Percentiles rank a stretch among this genome's conserved stretches.
Evolutionary conservation across 768 basidiomycete species (phyloP).

Genomic region (Tremella yokohamensis): DNA sequence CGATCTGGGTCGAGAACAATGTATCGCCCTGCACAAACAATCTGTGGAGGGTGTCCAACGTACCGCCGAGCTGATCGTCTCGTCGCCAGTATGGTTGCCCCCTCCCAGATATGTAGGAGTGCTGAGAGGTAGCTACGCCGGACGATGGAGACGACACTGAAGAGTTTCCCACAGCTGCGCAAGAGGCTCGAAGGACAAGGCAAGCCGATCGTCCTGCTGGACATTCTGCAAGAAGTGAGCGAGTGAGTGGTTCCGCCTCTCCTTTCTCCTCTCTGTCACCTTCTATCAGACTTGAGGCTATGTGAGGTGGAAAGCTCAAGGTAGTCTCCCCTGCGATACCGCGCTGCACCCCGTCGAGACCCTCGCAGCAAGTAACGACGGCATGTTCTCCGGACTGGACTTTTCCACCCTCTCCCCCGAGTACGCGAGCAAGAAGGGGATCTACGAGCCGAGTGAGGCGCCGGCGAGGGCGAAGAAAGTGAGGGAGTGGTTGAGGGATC

Average conservation of each 20-base stretch:
- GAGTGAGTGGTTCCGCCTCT: constrained; percentile 15
- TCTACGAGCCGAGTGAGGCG: constrained; percentile 26
- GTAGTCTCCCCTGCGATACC: constrained; percentile 34
- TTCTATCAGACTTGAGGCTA: no score
- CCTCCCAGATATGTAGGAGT: background rate
- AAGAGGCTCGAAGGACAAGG: constrained; percentile 29
- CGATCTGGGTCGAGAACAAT: constrained; percentile 42
- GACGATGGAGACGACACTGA: constrained; percentile 43
- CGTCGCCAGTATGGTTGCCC: constrained; percentile 22
- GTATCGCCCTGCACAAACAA: constrained; percentile 31
- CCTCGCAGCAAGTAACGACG: constrained; percentile 22
- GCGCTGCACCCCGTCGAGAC: constrained; percentile 24
- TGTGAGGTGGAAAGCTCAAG: no score
- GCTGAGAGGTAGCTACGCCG: constrained; percentile 26
- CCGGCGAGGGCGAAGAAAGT: constrained; percentile 31
- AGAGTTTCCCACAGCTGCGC: constrained; percentile 36
- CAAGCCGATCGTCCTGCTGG: constrained; percentile 42
- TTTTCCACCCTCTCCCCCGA: constrained; percentile 35
- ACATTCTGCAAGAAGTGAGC: constrained; percentile 47
- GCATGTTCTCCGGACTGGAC: constrained; percentile 43
- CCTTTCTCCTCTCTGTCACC: background rate
- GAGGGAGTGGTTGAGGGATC: constrained; percentile 40
- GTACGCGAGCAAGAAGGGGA: constrained; percentile 46
- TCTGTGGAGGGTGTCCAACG: constrained; percentile 40
- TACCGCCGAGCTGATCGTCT: constrained; percentile 45